These are phyloP conservation scores for Sphenostylis stenocarpa DNA, from an alignment of 306 rosid species.

Conservation along the genomic window DNA sequence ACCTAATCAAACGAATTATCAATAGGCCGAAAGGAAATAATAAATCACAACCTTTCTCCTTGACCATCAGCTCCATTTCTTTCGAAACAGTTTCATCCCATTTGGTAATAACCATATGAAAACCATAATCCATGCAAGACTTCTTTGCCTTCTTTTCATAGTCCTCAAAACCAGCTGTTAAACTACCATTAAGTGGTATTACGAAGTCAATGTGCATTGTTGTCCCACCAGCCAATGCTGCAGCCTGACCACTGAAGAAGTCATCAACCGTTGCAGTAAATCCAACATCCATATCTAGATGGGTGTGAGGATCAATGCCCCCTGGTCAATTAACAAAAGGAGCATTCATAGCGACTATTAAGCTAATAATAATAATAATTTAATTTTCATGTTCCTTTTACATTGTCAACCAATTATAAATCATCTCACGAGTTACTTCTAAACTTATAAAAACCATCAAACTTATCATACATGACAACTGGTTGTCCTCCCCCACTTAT, in stretches of 20 bases:
- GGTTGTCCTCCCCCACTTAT: too few species aligned
- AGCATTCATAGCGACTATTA: slow-evolving; percentile 1
- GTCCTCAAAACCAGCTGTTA: slow-evolving; percentile 71
- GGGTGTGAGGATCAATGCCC: slow-evolving; percentile 97
- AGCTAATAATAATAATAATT: neutral
- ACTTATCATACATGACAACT: neutral
- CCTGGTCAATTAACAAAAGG: slow-evolving; percentile 57
- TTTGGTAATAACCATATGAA: slow-evolving; percentile 92
- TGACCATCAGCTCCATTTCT: slow-evolving; percentile 87
- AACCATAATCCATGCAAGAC: slow-evolving; percentile 94
- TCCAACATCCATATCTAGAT: slow-evolving; percentile 63
- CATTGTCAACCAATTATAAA: neutral
- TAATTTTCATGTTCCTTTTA: neutral
- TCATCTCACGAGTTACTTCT: neutral
- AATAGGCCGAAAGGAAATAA: slow-evolving; percentile 17
- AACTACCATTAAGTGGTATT: slow-evolving; percentile 70
- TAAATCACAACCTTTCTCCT: slow-evolving; percentile 69
- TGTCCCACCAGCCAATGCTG: slow-evolving; percentile 97
- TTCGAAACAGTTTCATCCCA: slow-evolving; percentile 78
- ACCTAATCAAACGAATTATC: neutral
- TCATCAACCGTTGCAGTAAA: slow-evolving; percentile 59
- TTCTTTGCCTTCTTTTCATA: slow-evolving; percentile 72
- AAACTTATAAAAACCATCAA: neutral
- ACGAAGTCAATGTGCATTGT: slow-evolving; percentile 96
- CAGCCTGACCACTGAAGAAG: slow-evolving; percentile 97